Base-by-base conservation (phyloP, 2,329 filamentous ascomycete species). In the Talaromyces albobiverticillius region DNA sequence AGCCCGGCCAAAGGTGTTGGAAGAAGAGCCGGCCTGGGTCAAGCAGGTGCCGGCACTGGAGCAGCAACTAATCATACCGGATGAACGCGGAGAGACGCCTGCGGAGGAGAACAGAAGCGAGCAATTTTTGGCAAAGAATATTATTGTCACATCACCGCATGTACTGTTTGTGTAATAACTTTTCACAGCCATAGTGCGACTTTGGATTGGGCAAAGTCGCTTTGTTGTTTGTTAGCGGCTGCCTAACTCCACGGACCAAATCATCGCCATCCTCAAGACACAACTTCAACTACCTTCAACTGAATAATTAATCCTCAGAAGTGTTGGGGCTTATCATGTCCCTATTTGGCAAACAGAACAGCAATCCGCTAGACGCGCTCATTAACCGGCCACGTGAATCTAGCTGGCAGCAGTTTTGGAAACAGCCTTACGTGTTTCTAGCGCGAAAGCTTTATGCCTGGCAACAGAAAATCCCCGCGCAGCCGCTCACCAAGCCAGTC, bases 401-500 rank as follows among this genome's bases (percentile, higher is more conserved):
- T 2, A 47, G 29, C 45, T 47, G 45, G 45, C 26, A 47, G n/a
- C 26, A 20, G 29, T 34, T 47, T 47, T 16, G 32, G 13, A 47
- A 16, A 8, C 45, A 47, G 13, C 45, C 45, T 32, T 36, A 16
- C 20, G 20, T 48, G 11, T 48, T 48, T 34, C 46, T 47, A 34
- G 46, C 16, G 18, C 26, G 18, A 4, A 36, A 48, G 20, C 10
- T 48, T 47, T 54, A 36, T 11, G 20, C 36, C 9, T 52, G 49
- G 38, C 36, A 26, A 23, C 26, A 10, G 14, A 45, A 13, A 9
- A 46, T 52, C 25, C 16, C 49, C 1, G 25, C 38, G 8, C 38
- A 46, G 14, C 50, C 50, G 18, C 40, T 53, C n/a, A 46, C 50
- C 7, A 46, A 32, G 2, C 50, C 40, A 14, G 18, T 46, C 42